A percentile compares a stretch with the other conserved stretches of the same genome.
phyloP scores from a whole-genome alignment of 208 protist species.

The Vickermania ingenoplastis region DNA sequence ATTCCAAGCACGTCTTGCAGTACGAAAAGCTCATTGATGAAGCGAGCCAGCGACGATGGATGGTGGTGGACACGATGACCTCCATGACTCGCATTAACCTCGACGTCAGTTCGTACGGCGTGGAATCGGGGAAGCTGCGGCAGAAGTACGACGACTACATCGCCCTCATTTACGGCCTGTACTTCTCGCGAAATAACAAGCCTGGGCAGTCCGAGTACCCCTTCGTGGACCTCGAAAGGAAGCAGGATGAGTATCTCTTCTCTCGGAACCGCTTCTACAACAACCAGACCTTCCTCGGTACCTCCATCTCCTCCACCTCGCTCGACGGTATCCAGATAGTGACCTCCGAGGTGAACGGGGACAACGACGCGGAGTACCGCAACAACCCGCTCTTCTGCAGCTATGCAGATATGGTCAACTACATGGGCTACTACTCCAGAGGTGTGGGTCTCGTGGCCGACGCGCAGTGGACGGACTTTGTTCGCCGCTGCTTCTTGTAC shows the following conservation, averaged over 20 bases:
- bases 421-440: constrained; percentile 4
- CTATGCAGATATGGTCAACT: neutral
- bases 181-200: neutral
- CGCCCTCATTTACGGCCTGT: neutral
- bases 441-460: constrained; percentile 12
- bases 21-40: constrained; percentile 2
- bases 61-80: constrained; percentile 11
- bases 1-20: neutral
- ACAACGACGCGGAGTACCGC: neutral
- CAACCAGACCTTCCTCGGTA: constrained; percentile 1
- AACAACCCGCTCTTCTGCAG: constrained; percentile 9
- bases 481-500: constrained; percentile 4
- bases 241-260: constrained; percentile 13
- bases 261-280: constrained; percentile 11
- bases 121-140: constrained; percentile 2
- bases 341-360: neutral
- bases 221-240: constrained; percentile 4
- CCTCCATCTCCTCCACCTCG: neutral
- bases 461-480: constrained; percentile 7
- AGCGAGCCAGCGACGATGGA: constrained; percentile 7
- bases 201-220: constrained; percentile 2
- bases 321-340: constrained; percentile 3
- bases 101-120: neutral
- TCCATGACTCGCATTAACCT: neutral
- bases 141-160: neutral